Evolutionary conservation across 768 basidiomycete genomes (phyloP), one percentile per base, ranked within the genome.

Genomic region (Baorangia bicolor): DNA sequence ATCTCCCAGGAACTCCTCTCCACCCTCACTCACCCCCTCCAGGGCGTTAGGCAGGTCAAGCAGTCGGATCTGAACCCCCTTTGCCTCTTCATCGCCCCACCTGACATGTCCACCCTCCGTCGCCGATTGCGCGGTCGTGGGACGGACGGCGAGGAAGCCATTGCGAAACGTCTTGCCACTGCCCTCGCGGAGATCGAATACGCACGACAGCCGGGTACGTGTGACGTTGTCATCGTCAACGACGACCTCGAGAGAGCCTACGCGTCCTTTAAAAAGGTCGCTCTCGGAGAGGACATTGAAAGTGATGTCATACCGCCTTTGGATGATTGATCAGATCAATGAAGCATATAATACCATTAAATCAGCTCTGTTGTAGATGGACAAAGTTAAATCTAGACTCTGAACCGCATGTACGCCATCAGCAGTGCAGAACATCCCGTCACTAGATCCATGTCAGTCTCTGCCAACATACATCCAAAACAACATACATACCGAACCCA

Each of bases 11-110:
- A 6, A 4, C 33, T 3, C 27, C 39, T 10, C 33, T 7, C 16
- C 8, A 6, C 9, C 20, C 16, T 13, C 40, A 34, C 53, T 55
- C 33, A 58, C 30, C 35, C 16, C 40, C 50, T 34, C 2, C 72
- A 95, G 92, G 96, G 96, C 47, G 92, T 98, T 57, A 88, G 85
- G 55, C 91, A 95, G 73, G 88, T 98, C 66, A 97, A 95, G 69
- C 75, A 82, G 49, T 92, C 92, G 28, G 72, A 81, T 51, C 76
- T 98, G 34, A 81, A 91, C 67, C 91, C 95, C 16, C 80, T 97
- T 59, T 97, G 88, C 72, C 81, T 95, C 59, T 98, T 98, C 75
- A 83, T 98, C 70, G 86, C 92, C 1, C 96, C 96, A 0, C 96
- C 96, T 0, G 83, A 87, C 14, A 74, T 96, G 71, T 34, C 79